phyloP scores from a whole-genome alignment of 441 rosid genomes.

The Omphalea diandra region DNA sequence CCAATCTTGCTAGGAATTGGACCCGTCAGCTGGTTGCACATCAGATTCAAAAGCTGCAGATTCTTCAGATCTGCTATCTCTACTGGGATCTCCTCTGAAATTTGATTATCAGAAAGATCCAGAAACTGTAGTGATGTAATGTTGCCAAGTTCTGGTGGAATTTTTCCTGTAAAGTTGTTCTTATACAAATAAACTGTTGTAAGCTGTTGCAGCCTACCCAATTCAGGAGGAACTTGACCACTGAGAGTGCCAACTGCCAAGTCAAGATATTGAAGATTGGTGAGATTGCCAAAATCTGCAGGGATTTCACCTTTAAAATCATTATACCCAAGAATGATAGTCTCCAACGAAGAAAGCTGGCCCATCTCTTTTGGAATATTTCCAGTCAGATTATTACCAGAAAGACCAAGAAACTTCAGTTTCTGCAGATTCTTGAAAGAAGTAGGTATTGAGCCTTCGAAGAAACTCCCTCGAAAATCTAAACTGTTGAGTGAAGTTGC shows the following conservation, averaged over 20 bases:
- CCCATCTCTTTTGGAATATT: slow-evolving; percentile 72
- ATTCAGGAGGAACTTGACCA: slow-evolving; percentile 66
- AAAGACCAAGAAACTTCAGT: slow-evolving; percentile 83
- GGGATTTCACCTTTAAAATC: slow-evolving; percentile 75
- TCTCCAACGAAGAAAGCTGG: slow-evolving; percentile 68
- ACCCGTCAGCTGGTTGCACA: slow-evolving; percentile 78
- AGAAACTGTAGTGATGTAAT: slow-evolving; percentile 53
- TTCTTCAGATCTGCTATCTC: slow-evolving; percentile 55
- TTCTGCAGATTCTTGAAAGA: slow-evolving; percentile 67
- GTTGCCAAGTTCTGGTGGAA: slow-evolving; percentile 66
- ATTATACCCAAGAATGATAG: slow-evolving; percentile 77
- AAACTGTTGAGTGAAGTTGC: slow-evolving; percentile 58
- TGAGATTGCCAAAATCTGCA: slow-evolving; percentile 67
- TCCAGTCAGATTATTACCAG: slow-evolving; percentile 86
- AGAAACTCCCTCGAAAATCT: slow-evolving; percentile 87
- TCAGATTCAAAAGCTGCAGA: slow-evolving; percentile 77
- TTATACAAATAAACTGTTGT: slow-evolving; percentile 62
- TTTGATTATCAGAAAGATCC: slow-evolving; percentile 76
- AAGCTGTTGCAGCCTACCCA: slow-evolving; percentile 60
- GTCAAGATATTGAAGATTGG: slow-evolving; percentile 75
- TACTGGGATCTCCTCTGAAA: slow-evolving; percentile 66
- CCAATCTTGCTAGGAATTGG: slow-evolving; percentile 54
- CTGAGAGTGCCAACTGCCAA: slow-evolving; percentile 67
- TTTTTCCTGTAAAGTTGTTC: slow-evolving; percentile 66
- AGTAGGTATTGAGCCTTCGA: slow-evolving; percentile 67